phyloP scores from a whole-genome alignment of 2,329 filamentous ascomycete species.

The Cladophialophora bantiana region DNA sequence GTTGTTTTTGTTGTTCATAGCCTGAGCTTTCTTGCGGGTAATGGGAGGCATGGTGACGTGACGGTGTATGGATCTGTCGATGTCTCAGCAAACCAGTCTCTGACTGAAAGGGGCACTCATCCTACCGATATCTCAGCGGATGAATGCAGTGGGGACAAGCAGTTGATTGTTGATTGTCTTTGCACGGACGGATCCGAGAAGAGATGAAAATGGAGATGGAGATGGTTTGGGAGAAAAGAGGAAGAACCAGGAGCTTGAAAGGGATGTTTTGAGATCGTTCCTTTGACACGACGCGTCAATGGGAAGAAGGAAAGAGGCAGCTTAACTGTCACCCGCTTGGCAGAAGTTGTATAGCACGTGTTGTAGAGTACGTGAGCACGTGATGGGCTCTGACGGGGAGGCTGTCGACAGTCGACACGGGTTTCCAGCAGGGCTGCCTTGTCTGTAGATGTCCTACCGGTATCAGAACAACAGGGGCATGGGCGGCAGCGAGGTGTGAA shows the following conservation, averaged over 20 bases:
- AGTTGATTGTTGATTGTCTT: neutral
- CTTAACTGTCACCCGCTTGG: neutral
- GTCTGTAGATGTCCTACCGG: neutral
- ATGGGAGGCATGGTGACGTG: slow-evolving; percentile 17
- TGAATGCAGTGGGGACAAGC: neutral
- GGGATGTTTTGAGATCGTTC: neutral
- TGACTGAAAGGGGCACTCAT: neutral
- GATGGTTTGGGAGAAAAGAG: neutral
- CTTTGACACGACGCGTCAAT: neutral
- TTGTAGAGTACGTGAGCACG: neutral
- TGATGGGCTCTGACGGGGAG: neutral
- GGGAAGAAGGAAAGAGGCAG: neutral
- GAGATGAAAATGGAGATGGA: neutral
- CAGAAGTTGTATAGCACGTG: neutral
- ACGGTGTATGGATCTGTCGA: slow-evolving; percentile 3
- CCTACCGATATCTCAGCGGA: neutral
- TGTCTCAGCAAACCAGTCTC: neutral
- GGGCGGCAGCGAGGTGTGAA: slow-evolving; percentile 5
- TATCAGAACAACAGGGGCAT: neutral
- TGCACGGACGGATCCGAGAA: neutral
- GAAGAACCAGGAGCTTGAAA: neutral
- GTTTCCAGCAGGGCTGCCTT: neutral
- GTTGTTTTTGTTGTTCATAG: neutral
- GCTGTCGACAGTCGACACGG: neutral
- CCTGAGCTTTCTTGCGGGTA: slow-evolving; percentile 22